A percentile compares a stretch with the other conserved stretches of the same genome.
Evolutionary conservation across 805 yeast genomes (phyloP).

Genomic region (Candida sithepensis): DNA sequence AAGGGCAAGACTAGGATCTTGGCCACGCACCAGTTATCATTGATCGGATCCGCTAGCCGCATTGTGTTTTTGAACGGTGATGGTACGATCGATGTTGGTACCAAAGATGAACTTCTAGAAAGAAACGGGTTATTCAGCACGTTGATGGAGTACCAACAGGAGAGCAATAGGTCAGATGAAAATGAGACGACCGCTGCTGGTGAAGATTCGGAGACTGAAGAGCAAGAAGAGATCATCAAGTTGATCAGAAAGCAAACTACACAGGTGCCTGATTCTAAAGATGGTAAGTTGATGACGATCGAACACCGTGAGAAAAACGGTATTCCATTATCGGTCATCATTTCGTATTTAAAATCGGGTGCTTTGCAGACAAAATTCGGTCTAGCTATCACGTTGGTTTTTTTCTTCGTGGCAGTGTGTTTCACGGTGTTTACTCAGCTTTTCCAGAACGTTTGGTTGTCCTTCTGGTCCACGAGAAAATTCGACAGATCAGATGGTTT

Average conservation of each 20-base stretch:
- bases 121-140: constrained; percentile 35
- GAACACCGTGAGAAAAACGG: constrained; percentile 62
- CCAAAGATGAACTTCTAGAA: constrained; percentile 47
- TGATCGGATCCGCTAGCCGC: constrained; percentile 66
- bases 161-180: constrained; percentile 30
- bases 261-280: constrained; percentile 14
- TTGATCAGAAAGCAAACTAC: constrained; percentile 13
- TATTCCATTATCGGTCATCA: constrained; percentile 46
- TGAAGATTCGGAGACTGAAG: constrained; percentile 12
- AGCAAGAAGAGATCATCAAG: constrained; percentile 9
- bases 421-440: constrained; percentile 48
- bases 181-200: constrained; percentile 19
- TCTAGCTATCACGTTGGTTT: constrained; percentile 27
- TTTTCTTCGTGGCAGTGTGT: constrained; percentile 17
- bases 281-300: constrained; percentile 40
- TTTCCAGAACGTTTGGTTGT: constrained; percentile 73
- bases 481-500: constrained; percentile 49
- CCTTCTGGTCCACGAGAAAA: constrained; percentile 69
- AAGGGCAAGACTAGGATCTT: constrained; percentile 60
- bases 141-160: constrained; percentile 37
- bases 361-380: constrained; percentile 41
- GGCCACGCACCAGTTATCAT: constrained; percentile 81
- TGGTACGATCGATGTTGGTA: constrained; percentile 58
- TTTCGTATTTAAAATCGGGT: constrained; percentile 49
- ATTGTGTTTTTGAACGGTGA: constrained; percentile 67